phyloP scores from a whole-genome alignment of 805 yeast genomes.

The Naumovozyma castellii region DNA sequence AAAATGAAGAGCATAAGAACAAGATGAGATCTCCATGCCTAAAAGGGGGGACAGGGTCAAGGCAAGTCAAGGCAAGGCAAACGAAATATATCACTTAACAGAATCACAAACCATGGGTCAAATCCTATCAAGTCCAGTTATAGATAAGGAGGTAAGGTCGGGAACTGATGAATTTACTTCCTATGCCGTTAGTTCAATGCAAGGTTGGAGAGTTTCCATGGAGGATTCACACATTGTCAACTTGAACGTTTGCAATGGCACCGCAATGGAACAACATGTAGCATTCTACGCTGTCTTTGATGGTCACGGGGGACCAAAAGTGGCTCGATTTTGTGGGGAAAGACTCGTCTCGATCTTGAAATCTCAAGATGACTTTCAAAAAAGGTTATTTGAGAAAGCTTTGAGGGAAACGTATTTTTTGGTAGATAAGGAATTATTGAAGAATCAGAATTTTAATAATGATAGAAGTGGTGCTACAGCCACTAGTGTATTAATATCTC shows the following conservation, averaged over 20 bases:
- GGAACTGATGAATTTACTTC: slow-evolving; percentile 60
- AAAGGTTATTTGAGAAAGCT: slow-evolving; percentile 33
- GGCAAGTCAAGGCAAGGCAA: too few species aligned
- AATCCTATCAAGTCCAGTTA: slow-evolving; percentile 85
- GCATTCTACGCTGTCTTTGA: slow-evolving; percentile 92
- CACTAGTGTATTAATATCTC: slow-evolving; percentile 71
- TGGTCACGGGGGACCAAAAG: slow-evolving; percentile 93
- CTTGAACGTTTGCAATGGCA: slow-evolving; percentile 19
- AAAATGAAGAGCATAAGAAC: too few species aligned
- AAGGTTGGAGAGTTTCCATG: slow-evolving; percentile 98
- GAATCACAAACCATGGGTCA: slow-evolving; percentile 62
- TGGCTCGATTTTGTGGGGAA: slow-evolving; percentile 80
- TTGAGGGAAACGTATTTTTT: slow-evolving; percentile 67
- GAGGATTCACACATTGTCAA: slow-evolving; percentile 82
- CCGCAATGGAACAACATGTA: slow-evolving; percentile 35
- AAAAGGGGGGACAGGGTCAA: too few species aligned
- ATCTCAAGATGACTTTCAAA: slow-evolving; percentile 32
- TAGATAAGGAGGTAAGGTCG: slow-evolving; percentile 56
- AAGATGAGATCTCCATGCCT: too few species aligned
- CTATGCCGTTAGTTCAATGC: slow-evolving; percentile 89
- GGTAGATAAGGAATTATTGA: slow-evolving; percentile 71
- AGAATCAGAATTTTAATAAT: slow-evolving; percentile 52
- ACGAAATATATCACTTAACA: too few species aligned
- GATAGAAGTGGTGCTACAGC: slow-evolving; percentile 97
- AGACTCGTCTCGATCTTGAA: slow-evolving; percentile 60